A percentile compares a stretch with the other conserved stretches of the same genome.
Conservation (phyloP, 257 asterid genomes). For the Salvia rosmarinus region DNA sequence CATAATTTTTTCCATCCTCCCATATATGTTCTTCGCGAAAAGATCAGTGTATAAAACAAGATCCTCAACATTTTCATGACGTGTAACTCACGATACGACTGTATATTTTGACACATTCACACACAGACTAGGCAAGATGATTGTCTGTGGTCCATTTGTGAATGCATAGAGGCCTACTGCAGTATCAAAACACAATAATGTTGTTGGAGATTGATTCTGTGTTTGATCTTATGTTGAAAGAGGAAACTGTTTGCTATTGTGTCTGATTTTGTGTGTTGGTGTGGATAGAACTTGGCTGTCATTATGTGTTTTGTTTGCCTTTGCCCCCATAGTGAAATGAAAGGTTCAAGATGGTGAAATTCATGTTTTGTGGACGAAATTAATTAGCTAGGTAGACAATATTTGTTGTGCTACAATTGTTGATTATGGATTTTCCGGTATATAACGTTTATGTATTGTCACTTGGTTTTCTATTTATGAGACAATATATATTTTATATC, state of each 20-base stretch:
- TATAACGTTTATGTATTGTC: no score
- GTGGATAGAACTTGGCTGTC: conserved; percentile 33
- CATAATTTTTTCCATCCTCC: background rate
- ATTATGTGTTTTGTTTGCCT: conserved; percentile 17
- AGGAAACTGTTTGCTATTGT: conserved; percentile 26
- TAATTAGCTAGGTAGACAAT: no score
- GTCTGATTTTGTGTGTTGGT: conserved; percentile 27
- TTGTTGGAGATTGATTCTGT: conserved; percentile 30
- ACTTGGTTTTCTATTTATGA: no score
- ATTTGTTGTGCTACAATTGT: no score
- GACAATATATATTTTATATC: no score
- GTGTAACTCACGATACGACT: background rate
- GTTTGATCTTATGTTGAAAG: conserved; percentile 21
- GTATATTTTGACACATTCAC: background rate
- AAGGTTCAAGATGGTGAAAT: no score
- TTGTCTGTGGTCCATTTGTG: conserved; percentile 30
- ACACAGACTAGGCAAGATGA: conserved; percentile 2
- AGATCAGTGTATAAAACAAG: background rate
- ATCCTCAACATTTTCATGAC: conserved; percentile 5
- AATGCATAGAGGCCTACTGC: conserved; percentile 5
- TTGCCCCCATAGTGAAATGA: no score
- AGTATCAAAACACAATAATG: conserved; percentile 15
- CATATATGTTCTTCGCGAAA: background rate
- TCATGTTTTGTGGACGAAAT: no score
- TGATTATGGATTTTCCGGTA: no score